Evolutionary conservation across 306 rosid genomes (phyloP), one percentile per base, ranked within the genome.

Genomic region (Malus orientalis): DNA sequence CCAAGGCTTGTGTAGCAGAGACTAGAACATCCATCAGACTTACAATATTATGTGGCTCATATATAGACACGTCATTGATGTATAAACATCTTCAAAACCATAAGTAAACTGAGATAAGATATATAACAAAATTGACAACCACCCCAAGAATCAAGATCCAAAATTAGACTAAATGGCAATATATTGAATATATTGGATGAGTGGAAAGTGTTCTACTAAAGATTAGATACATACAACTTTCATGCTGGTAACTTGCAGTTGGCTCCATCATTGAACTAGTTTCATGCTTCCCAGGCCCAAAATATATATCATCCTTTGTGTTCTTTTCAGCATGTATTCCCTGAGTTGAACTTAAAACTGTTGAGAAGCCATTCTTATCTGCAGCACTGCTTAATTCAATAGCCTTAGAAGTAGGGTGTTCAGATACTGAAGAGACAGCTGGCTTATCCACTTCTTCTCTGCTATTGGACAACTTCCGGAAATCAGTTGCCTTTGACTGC

Each of bases 381-480:
- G 80, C 77, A 65, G 80, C 72, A 76, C 75, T 79, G 79, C 85
- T 70, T 73, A 81, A 82, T 74, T 89, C 97, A 36, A 83, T 80
- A 79, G 83, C 86, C 84, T 78, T 84, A 22, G 85, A 72, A 83
- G 85, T 76, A 76, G 84, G 74, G 53, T 90, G 80, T 81, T 95
- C 99, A 22, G 93, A 82, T 59, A 73, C 82, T 58, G 76, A 65
- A 70, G 96, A 77, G 72, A 83, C 57, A 20, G 78, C 76, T 69
- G 82, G 82, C 83, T 86, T 92, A 79, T 88, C 99, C 77, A 79
- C 84, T 70, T 95, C 98, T 85, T 92, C 98, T 84, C 91, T 88
- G 74, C 59, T 83, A 83, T 76, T 81, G 4, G 90, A 74, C 29
- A 86, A 82, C 78, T 83, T 92, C 54, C 82, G 87, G 67, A 79